phyloP scores from a whole-genome alignment of 306 rosid genomes.

The Vachellia pachyceras region DNA sequence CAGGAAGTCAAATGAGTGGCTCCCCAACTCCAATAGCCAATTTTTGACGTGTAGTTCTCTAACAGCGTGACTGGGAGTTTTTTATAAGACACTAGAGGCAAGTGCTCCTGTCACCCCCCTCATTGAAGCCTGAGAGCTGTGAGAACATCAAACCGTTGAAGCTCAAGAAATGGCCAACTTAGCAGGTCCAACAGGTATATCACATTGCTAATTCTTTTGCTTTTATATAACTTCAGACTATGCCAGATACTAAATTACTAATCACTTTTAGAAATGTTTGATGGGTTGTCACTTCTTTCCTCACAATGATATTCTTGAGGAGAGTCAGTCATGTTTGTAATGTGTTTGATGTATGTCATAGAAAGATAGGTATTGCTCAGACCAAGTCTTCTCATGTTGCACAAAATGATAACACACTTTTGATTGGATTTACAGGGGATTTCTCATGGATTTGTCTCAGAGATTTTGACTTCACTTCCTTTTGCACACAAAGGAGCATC shows the following conservation, averaged over 20 bases:
- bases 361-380: neutral
- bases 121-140: neutral
- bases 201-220: neutral
- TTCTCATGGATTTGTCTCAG: constrained; percentile 54
- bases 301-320: neutral
- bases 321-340: neutral
- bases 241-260: neutral
- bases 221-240: neutral
- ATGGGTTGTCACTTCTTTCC: neutral
- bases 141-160: neutral
- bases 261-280: neutral
- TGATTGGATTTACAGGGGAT: constrained; percentile 44
- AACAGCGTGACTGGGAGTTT: neutral
- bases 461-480: constrained; percentile 48
- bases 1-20: too few species aligned
- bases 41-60: too few species aligned
- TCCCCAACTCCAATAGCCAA: too few species aligned
- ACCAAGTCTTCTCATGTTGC: neutral
- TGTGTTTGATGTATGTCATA: neutral
- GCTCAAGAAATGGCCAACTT: constrained; percentile 32
- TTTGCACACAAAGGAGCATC: constrained; percentile 50
- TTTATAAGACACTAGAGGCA: neutral
- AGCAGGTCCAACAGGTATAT: constrained; percentile 20
- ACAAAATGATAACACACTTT: constrained; percentile 1
- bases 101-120: neutral